Evolutionary conservation across 805 yeast species (phyloP), one percentile per base, ranked within the genome.

Genomic region (Lipomyces mesembrius): DNA sequence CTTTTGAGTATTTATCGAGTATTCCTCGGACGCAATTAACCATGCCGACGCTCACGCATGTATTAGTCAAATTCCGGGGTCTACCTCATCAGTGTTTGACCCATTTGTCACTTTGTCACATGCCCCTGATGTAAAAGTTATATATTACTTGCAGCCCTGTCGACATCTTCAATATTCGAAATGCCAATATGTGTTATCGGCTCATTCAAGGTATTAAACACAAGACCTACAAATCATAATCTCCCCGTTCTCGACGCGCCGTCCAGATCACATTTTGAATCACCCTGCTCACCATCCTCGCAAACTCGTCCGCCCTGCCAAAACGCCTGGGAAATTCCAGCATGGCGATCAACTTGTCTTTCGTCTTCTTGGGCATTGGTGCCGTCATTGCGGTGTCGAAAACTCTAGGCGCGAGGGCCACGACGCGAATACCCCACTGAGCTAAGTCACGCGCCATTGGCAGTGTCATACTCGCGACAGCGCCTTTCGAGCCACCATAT

Each of bases 401-500:
- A 9, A 67, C 60, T 12, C 49, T 59, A 20, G 68, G 68, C 25
- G 68, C 68, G 60, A 67, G 8, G 7, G 64, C 51, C 55, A 55
- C 55, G 8, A 59, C 71, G n/a, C 68, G 55, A 39, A 64, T 65
- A 2, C 66, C 71, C 59, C 46, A 64, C n/a, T 52, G 60, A 11
- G 64, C 68, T 3, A 64, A 60, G 39, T 64, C 71, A 25, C 68
- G 68, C 9, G 71, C 65, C 25, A 67, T 57, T 9, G 71, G 68
- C 43, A 67, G 65, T 32, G 60, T 46, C 34, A 64, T 59, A 29
- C 56, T 25, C 20, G 62, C 66, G 32, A 67, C 53, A 8, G 64
- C 68, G 57, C 71, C 68, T 37, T 67, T 67, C 49, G 68, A 64
- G 57, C 79, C 65, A 7, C 60, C 65, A 59, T 67, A 67, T 29